Conservation (phyloP, 108 stramenopile genomes). For the Skeletonema marinoi region DNA sequence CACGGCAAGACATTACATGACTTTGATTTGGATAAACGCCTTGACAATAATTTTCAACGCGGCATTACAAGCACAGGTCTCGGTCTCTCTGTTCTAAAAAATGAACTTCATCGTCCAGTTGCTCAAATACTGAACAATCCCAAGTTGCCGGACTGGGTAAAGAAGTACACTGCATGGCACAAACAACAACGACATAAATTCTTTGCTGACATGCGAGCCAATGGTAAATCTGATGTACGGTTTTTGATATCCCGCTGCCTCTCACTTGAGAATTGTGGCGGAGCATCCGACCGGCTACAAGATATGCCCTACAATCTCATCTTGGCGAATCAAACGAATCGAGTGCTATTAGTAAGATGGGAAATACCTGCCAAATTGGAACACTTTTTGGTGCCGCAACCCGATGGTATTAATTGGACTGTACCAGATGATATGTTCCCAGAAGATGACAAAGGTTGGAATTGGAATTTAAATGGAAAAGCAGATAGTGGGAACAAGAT, state of each 20-base stretch:
- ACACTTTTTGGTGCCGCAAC: constrained; percentile 71
- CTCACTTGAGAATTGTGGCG: constrained; percentile 70
- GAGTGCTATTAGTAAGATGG: constrained; percentile 80
- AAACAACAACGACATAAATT: constrained; percentile 49
- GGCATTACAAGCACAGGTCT: no score
- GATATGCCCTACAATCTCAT: constrained; percentile 87
- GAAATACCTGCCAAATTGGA: constrained; percentile 72
- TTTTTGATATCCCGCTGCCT: constrained; percentile 70
- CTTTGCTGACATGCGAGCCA: constrained; percentile 58
- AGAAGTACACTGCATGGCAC: constrained; percentile 75
- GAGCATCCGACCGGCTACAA: constrained; percentile 83
- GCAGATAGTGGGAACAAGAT: constrained; percentile 27
- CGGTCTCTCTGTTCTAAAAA: no score
- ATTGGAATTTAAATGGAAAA: constrained; percentile 37
- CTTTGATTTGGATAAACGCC: no score
- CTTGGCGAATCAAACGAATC: constrained; percentile 73
- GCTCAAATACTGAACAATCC: constrained; percentile 19
- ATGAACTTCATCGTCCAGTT: constrained; percentile 4
- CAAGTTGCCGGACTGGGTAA: constrained; percentile 75
- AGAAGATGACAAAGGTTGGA: background rate
- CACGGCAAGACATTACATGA: no score
- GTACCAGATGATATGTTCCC: constrained; percentile 56
- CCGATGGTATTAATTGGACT: constrained; percentile 72
- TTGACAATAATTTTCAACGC: no score
- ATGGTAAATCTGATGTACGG: constrained; percentile 53